Conservation (phyloP, 805 yeast genomes). For the Allodekkera sacchari region DNA sequence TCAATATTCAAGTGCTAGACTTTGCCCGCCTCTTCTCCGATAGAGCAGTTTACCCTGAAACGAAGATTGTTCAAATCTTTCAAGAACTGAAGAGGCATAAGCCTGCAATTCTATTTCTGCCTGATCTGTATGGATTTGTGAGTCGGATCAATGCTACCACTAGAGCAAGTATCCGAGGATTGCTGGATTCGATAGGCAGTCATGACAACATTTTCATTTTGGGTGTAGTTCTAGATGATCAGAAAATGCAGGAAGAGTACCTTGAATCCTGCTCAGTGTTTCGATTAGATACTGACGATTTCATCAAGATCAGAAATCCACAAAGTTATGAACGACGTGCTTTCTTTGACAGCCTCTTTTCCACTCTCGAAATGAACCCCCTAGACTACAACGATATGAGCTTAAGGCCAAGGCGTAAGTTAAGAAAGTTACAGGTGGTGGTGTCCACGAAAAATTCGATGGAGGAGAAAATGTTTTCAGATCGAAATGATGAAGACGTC, state of each 20-base stretch:
- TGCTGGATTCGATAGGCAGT: constrained; percentile 59
- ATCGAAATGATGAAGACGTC: too few species aligned
- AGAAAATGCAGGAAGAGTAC: constrained; percentile 15
- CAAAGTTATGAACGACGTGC: constrained; percentile 34
- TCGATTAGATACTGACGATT: constrained; percentile 45
- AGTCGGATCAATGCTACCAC: constrained; percentile 61
- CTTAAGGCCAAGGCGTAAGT: constrained; percentile 43
- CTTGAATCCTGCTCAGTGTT: constrained; percentile 49
- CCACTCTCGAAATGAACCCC: constrained; percentile 60
- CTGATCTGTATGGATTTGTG: constrained; percentile 74
- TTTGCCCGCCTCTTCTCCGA: constrained; percentile 71
- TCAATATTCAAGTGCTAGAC: constrained; percentile 80
- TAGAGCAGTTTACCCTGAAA: constrained; percentile 73
- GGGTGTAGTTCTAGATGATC: constrained; percentile 7
- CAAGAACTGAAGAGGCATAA: constrained; percentile 84
- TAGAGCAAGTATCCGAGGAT: constrained; percentile 59
- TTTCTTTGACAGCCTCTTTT: constrained; percentile 50
- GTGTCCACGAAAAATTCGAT: constrained; percentile 1
- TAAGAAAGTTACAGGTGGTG: constrained; percentile 30
- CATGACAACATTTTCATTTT: constrained; percentile 67
- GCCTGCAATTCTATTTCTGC: constrained; percentile 79
- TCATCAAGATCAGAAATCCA: constrained; percentile 36
- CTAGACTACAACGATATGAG: constrained; percentile 57
- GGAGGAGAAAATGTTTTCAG: too few species aligned
- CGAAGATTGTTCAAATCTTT: constrained; percentile 73